A percentile compares a stretch with the other conserved stretches of the same genome.
phyloP scores from a whole-genome alignment of 2,329 filamentous ascomycete species.

The Aspergillus felis region DNA sequence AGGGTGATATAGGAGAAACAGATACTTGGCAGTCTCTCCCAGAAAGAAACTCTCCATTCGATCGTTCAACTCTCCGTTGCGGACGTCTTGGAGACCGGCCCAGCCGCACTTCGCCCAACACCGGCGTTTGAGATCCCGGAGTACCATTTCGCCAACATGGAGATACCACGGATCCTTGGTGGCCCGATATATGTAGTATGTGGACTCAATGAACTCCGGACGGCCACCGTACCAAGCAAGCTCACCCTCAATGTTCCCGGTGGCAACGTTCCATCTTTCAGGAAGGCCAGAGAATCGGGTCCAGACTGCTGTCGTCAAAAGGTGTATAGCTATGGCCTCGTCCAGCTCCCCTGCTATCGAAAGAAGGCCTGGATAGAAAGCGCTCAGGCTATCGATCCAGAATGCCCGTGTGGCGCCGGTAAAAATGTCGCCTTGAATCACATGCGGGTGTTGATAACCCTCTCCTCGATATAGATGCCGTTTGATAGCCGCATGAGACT shows the following conservation, averaged over 20 bases:
- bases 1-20: slow-evolving; percentile 85
- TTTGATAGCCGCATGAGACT: slow-evolving; percentile 81
- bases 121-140: slow-evolving; percentile 79
- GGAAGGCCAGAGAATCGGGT: slow-evolving; percentile 90
- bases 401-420: slow-evolving; percentile 85
- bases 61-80: slow-evolving; percentile 80
- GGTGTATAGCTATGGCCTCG: slow-evolving; percentile 83
- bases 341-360: slow-evolving; percentile 83
- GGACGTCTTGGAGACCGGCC: slow-evolving; percentile 81
- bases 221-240: slow-evolving; percentile 93
- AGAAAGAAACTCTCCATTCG: slow-evolving; percentile 99
- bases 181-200: slow-evolving; percentile 90
- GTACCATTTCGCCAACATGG: slow-evolving; percentile 91
- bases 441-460: slow-evolving; percentile 80
- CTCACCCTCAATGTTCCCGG: slow-evolving; percentile 78
- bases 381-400: slow-evolving; percentile 95
- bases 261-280: slow-evolving; percentile 86
- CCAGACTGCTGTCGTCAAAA: slow-evolving; percentile 91
- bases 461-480: slow-evolving; percentile 79
- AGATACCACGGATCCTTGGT: slow-evolving; percentile 96
- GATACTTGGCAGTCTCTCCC: slow-evolving; percentile 92
- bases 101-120: slow-evolving; percentile 92
- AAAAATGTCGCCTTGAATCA: slow-evolving; percentile 81
- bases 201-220: slow-evolving; percentile 95
- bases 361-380: slow-evolving; percentile 89